Conservation (phyloP, 176 grass and related monocot genomes). For the Triticum dicoccoides region DNA sequence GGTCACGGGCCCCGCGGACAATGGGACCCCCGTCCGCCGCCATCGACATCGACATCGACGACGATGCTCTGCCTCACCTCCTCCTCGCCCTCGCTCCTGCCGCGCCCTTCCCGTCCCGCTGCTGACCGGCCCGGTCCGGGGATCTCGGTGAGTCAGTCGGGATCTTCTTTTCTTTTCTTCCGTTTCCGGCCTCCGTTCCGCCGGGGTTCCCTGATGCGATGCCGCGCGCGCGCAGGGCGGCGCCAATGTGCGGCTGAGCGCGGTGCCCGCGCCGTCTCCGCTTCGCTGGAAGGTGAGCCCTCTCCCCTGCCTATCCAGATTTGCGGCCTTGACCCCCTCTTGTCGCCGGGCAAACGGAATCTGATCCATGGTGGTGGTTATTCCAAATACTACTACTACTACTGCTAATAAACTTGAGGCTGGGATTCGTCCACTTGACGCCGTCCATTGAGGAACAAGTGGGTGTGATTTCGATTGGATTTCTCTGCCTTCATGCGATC, state of each 20-base stretch:
- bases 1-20: neutral
- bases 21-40: slow-evolving; percentile 24
- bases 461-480: neutral
- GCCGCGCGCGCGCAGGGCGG: slow-evolving; percentile 21
- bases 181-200: too few relatives aligned
- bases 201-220: neutral
- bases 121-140: slow-evolving; percentile 7
- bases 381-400: neutral
- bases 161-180: neutral
- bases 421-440: neutral
- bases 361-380: neutral
- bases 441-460: neutral
- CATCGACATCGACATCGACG: neutral
- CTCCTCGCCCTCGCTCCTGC: neutral
- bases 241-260: slow-evolving; percentile 32
- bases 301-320: neutral
- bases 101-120: neutral
- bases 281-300: slow-evolving; percentile 24
- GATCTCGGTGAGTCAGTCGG: slow-evolving; percentile 8
- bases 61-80: slow-evolving; percentile 36
- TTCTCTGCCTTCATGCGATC: too few relatives aligned
- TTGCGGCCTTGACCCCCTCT: neutral
- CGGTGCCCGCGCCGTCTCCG: neutral
- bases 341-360: neutral
- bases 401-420: neutral